A percentile compares a stretch with the other conserved stretches of the same genome.
Evolutionary conservation across 768 basidiomycete genomes (phyloP).

Genomic region (Ephemerocybe angulata): DNA sequence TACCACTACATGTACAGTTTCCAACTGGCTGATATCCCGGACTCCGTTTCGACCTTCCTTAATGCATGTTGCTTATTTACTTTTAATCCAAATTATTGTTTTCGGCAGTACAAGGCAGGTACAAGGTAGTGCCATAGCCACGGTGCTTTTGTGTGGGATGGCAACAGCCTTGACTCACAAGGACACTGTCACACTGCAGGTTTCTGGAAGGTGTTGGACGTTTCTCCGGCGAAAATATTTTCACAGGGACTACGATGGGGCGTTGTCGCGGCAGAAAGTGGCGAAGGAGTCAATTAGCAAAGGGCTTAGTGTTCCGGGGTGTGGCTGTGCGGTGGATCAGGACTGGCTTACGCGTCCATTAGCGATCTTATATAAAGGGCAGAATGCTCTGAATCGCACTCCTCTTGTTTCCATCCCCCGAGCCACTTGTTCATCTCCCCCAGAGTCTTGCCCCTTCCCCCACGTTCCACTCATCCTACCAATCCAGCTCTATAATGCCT

Average conservation of each 20-base stretch:
- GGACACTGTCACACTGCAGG: no score
- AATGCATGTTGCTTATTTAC: not conserved
- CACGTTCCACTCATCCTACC: constrained; percentile 8
- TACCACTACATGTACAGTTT: constrained; percentile 5
- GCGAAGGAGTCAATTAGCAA: not conserved
- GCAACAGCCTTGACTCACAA: no score
- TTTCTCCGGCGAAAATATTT: no score
- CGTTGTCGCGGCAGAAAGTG: not conserved
- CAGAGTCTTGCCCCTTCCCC: constrained; percentile 8
- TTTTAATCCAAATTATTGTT: not conserved
- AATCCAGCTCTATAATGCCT: constrained; percentile 56
- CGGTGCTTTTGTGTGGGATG: not conserved
- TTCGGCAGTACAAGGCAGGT: not conserved
- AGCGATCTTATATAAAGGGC: constrained; percentile 15
- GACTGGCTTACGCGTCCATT: constrained; percentile 34
- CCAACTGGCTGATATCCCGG: constrained; percentile 4
- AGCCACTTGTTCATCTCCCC: constrained; percentile 2
- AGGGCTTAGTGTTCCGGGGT: constrained; percentile 9
- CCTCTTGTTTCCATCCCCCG: constrained; percentile 6
- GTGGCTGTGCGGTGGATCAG: constrained; percentile 6
- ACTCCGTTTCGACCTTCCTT: constrained; percentile 3
- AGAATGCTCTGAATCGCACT: constrained; percentile 5
- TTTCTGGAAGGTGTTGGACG: no score
- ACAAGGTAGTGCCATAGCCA: not conserved
- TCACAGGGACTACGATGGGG: not conserved